A percentile compares a stretch with the other conserved stretches of the same genome.
These are phyloP conservation scores for Adansonia grandidieri DNA, from an alignment of 441 rosid genomes.

Conservation along the genomic window DNA sequence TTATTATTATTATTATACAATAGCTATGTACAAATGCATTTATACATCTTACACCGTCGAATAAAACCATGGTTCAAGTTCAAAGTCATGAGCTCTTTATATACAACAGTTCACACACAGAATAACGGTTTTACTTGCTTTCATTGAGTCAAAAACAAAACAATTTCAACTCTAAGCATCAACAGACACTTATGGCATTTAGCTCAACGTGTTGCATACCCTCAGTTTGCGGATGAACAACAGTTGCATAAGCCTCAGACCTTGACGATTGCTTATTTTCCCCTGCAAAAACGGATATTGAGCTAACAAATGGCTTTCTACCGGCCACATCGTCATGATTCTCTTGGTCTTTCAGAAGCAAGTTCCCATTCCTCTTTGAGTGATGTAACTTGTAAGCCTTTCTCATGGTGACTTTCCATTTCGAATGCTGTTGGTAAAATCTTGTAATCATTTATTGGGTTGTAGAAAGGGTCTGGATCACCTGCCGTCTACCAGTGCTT, in stretches of 20 bases:
- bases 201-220: constrained; percentile 78
- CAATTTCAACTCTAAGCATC: constrained; percentile 44
- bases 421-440: constrained; percentile 78
- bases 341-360: constrained; percentile 43
- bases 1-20: neutral
- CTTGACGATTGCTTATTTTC: constrained; percentile 41
- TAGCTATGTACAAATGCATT: constrained; percentile 11
- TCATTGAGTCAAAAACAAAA: neutral
- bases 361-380: constrained; percentile 95
- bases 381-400: constrained; percentile 68
- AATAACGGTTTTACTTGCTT: neutral
- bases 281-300: constrained; percentile 52
- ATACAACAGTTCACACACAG: neutral
- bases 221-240: constrained; percentile 55
- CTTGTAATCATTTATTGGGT: constrained; percentile 86
- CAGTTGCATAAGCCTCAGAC: constrained; percentile 70
- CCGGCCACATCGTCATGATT: constrained; percentile 21
- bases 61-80: neutral
- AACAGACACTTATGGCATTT: constrained; percentile 63
- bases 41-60: neutral
- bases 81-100: neutral
- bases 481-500: constrained; percentile 90
- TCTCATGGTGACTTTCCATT: constrained; percentile 57
- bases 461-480: constrained; percentile 80
- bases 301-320: constrained; percentile 46